A percentile compares a stretch with the other conserved stretches of the same genome.
These are phyloP conservation scores for Calonectria naviculata DNA, from an alignment of 2,329 filamentous ascomycete genomes.

Conservation along the genomic window DNA sequence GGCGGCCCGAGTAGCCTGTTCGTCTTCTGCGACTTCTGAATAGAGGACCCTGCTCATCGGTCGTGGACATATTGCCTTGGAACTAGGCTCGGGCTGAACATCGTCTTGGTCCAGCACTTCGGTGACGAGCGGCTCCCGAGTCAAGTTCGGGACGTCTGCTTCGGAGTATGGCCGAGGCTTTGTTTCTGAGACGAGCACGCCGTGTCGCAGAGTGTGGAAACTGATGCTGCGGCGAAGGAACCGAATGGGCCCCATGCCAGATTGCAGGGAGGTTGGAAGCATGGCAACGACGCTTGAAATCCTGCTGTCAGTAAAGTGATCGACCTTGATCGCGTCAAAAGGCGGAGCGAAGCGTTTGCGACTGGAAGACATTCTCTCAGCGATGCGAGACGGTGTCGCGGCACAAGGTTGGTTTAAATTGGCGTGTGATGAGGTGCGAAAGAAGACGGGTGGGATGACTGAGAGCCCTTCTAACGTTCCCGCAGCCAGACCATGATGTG, in stretches of 20 bases:
- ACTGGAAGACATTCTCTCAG: conserved; percentile 27
- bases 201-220: conserved; percentile 39
- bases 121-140: conserved; percentile 20
- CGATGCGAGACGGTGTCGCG: neutral
- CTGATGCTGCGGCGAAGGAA: conserved; percentile 58
- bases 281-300: conserved; percentile 64
- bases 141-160: conserved; percentile 23
- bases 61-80: conserved; percentile 18
- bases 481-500: conserved; percentile 27
- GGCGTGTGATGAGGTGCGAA: neutral
- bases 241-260: conserved; percentile 60
- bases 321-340: conserved; percentile 44
- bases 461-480: neutral
- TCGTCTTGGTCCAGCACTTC: conserved; percentile 26
- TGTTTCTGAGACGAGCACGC: conserved; percentile 24
- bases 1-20: conserved; percentile 37
- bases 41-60: conserved; percentile 41
- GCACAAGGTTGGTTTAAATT: neutral
- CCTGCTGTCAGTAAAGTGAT: conserved; percentile 46
- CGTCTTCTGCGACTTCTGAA: conserved; percentile 34
- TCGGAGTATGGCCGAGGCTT: conserved; percentile 36
- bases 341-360: conserved; percentile 31
- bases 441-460: neutral
- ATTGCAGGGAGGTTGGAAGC: conserved; percentile 64
- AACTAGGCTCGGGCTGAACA: conserved; percentile 5